Base-by-base conservation (phyloP, 1,284 basidiomycete genomes). In the Marasmius fiardii region DNA sequence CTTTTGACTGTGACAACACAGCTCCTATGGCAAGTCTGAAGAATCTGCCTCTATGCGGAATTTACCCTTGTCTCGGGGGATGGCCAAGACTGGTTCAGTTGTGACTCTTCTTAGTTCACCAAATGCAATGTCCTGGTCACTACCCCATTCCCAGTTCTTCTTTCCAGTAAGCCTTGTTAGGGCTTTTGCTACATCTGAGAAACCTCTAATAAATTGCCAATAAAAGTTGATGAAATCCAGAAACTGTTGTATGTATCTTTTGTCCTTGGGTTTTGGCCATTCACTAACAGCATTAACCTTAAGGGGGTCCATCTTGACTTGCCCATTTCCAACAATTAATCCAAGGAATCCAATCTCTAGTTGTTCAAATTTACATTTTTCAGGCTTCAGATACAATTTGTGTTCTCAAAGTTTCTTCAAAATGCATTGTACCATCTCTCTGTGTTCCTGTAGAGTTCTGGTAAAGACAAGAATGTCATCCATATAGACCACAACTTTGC, bases 341-440 rank as follows among this genome's bases (percentile, higher is more conserved):
- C 79, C 75, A 0, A 81, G 68, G 63, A 74, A 81, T 24, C 75
- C 68, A 7, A 69, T 62, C 18, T 62, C 28, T 0, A 56, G 23
- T 4, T 55, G 50, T 53, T 68, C 57, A 58, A 75, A 78, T 33
- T 68, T 60, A 60, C 74, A 77, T 59, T 80, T 79, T 26, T 70
- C 64, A 0, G 68, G 60, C 33, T 74, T 73, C 2, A 68, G 56
- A 58, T 63, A 76, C 0, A 79, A 64, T 0, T 63, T 51, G 49
- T 70, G 51, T 3, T 67, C 45, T 0, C 63, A 44, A 0, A 81
- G 66, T 5, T 65, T 49, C n/a, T 67, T 37, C 4, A 81, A 64
- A 1, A 80, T 74, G 51, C 47, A 26, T 2, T 47, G 6, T 31
- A 63, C 67, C 49, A 69, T 62, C 3, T 48, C 21, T 11, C 37